phyloP scores from a whole-genome alignment of 2,329 filamentous ascomycete genomes.

The Ophiocordyceps camponoti-floridani region DNA sequence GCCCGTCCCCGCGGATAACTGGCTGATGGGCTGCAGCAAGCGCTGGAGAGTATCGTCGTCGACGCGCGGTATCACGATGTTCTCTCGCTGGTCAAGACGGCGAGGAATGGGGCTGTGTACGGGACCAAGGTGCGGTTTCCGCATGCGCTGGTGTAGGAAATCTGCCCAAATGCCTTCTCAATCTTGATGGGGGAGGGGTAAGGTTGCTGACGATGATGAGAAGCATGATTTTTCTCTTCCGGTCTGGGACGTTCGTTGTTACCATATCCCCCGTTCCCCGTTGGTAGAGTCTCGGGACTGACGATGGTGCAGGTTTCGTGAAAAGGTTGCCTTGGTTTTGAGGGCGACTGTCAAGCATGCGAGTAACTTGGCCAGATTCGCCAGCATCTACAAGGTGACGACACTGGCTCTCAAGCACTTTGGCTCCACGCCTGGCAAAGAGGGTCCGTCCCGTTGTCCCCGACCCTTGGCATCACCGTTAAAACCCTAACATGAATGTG shows the following conservation, averaged over 20 bases:
- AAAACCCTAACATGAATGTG: no score
- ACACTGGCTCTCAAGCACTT: slow-evolving; percentile 58
- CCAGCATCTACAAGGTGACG: slow-evolving; percentile 70
- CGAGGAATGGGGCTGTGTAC: slow-evolving; percentile 94
- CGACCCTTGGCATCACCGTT: not conserved
- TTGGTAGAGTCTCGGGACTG: slow-evolving; percentile 2
- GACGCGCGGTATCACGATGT: slow-evolving; percentile 74
- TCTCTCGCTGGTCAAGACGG: slow-evolving; percentile 74
- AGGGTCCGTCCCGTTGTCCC: slow-evolving; percentile 17
- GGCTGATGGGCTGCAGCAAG: slow-evolving; percentile 27
- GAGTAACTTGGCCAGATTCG: slow-evolving; percentile 79
- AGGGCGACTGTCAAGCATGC: slow-evolving; percentile 83
- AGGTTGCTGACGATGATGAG: no score
- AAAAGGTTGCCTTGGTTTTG: slow-evolving; percentile 63
- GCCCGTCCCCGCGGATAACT: no score
- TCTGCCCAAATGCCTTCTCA: not conserved
- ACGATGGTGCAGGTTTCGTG: slow-evolving; percentile 32
- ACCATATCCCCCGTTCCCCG: no score
- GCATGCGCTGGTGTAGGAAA: slow-evolving; percentile 65
- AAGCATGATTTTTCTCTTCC: slow-evolving; percentile 93
- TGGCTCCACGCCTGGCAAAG: slow-evolving; percentile 39
- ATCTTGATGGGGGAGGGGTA: no score
- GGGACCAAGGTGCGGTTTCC: slow-evolving; percentile 96
- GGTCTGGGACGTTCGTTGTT: slow-evolving; percentile 53
- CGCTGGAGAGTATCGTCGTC: slow-evolving; percentile 58